Base-by-base conservation (phyloP, 2,329 filamentous ascomycete genomes). In the Xylariaceae sp. region DNA sequence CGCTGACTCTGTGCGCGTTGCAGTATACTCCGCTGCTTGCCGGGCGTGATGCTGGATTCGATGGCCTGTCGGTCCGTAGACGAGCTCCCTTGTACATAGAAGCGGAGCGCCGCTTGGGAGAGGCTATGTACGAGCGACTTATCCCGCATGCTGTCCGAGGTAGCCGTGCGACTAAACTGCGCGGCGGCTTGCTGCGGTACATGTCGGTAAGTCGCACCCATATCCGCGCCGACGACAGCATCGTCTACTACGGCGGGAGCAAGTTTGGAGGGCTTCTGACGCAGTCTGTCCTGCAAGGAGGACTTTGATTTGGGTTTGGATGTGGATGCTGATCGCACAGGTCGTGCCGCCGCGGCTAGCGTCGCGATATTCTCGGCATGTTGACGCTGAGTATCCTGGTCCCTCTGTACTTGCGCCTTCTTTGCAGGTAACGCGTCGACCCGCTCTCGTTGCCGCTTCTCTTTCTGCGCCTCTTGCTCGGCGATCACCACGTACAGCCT, bases 161-260 rank as follows among this genome's bases (percentile, higher is more conserved):
- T 82, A 0, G 81, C 77, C 0, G 82, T 85, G 36, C 75, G 70
- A 8, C 76, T 70, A 62, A 85, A 85, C 52, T 84, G 81, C 10
- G 75, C 64, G 1, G 82, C 81, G 0, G 82, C 82, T 29, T 80
- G 74, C 46, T 75, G 73, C 11, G 83, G 83, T 2, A 83, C 68
- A 60, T 85, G 78, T 29, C 72, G 78, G 58, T 82, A 79, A 11
- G 21, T 37, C 1, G 29, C 26, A 11, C 20, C 32, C 39, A 55
- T 40, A 11, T 37, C 23, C 10, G 35, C 9, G 16, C 16, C 20
- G 18, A 2, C 13, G 21, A 16, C 36, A 18, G 32, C 29, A 15
- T 29, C 16, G 20, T 36, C 29, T 23, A 24, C 40, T 8, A 37
- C 36, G 15, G 40, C 32, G 8, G 46, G 9, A 4, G 30, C 32